These are phyloP conservation scores for Ensete glaucum DNA, from an alignment of 176 grass and related monocot genomes.

Conservation along the genomic window DNA sequence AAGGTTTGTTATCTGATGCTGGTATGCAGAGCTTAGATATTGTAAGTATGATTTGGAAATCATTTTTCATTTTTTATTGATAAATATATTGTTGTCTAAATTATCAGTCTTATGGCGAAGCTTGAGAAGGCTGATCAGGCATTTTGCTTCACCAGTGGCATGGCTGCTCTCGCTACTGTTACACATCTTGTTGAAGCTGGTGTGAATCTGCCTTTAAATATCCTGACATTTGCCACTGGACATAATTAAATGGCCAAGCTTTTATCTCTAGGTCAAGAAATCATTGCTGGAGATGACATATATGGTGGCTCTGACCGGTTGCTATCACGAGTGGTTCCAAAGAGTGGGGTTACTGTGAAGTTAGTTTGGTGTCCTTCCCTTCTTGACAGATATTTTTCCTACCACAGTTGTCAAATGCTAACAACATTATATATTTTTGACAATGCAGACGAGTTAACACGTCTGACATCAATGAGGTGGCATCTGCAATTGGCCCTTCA, in stretches of 20 bases:
- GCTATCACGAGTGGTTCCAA: constrained; percentile 79
- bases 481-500: constrained; percentile 44
- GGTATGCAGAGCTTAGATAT: background rate
- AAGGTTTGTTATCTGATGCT: constrained; percentile 30
- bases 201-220: constrained; percentile 19
- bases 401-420: constrained; percentile 17
- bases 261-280: constrained; percentile 65
- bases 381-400: constrained; percentile 6
- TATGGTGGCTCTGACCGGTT: constrained; percentile 94
- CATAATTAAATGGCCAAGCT: background rate
- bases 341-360: constrained; percentile 81
- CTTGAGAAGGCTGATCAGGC: constrained; percentile 94
- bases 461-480: constrained; percentile 50
- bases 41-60: background rate
- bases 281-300: constrained; percentile 92
- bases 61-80: constrained; percentile 16
- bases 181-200: constrained; percentile 68
- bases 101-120: constrained; percentile 78
- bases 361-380: constrained; percentile 43
- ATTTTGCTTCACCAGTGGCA: constrained; percentile 98
- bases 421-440: constrained; percentile 15
- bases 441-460: constrained; percentile 69
- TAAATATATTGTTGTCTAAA: constrained; percentile 6
- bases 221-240: background rate
- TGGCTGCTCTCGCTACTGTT: constrained; percentile 72